phyloP scores from a whole-genome alignment of 2,329 filamentous ascomycete species.

The Ceratocystis diversiconidia region DNA sequence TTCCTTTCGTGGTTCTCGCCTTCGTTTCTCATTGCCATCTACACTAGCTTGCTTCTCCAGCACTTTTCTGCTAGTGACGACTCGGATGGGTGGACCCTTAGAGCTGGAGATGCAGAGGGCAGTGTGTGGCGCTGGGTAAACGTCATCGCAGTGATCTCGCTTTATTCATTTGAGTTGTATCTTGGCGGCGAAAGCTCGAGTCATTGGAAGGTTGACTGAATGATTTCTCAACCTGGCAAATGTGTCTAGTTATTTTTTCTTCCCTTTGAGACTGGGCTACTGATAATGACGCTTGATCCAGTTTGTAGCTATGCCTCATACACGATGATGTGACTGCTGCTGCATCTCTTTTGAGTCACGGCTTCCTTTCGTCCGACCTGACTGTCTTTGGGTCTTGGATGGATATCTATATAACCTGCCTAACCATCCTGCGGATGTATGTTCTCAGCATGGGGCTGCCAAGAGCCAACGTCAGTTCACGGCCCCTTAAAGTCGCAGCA shows the following conservation, averaged over 20 bases:
- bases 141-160: conserved; percentile 68
- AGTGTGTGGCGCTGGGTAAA: conserved; percentile 93
- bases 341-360: background rate
- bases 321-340: background rate
- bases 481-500: background rate
- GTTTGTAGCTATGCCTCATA: background rate
- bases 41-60: conserved; percentile 88
- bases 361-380: background rate
- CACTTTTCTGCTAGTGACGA: conserved; percentile 73
- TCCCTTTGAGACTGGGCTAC: background rate
- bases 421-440: background rate
- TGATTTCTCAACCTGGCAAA: conserved; percentile 17
- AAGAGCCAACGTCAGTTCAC: background rate
- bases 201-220: conserved; percentile 90
- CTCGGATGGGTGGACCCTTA: conserved; percentile 66
- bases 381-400: background rate
- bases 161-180: conserved; percentile 84
- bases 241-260: conserved; percentile 3
- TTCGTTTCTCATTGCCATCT: conserved; percentile 86
- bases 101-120: conserved; percentile 67
- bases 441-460: background rate
- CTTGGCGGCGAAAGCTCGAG: conserved; percentile 73
- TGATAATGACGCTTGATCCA: background rate
- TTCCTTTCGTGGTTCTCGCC: conserved; percentile 90
- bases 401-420: background rate